A percentile compares a stretch with the other conserved stretches of the same genome.
phyloP scores from a whole-genome alignment of 2,329 filamentous ascomycete species.

The Leptographium galeiforme region DNA sequence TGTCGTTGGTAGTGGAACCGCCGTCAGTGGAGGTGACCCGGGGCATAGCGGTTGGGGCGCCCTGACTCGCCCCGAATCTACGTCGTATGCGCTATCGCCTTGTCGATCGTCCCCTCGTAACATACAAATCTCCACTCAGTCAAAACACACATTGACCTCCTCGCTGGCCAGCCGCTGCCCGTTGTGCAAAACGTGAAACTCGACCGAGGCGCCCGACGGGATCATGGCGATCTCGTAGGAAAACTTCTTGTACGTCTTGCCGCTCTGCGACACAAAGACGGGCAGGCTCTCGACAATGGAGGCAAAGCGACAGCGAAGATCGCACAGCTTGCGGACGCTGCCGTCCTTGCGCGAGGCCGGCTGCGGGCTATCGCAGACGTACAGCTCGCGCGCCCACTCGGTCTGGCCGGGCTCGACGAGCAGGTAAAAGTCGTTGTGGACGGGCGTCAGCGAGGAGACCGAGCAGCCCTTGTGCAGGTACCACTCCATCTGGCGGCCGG shows the following conservation, averaged over 20 bases:
- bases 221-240: conserved; percentile 7
- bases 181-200: conserved; percentile 6
- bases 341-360: conserved; percentile 1
- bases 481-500: conserved; percentile 7
- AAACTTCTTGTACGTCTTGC: conserved; percentile 4
- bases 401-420: conserved; percentile 2
- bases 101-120: no score
- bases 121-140: neutral
- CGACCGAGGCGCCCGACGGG: conserved; percentile 5
- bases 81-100: no score
- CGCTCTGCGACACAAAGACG: conserved; percentile 3
- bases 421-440: conserved; percentile 7
- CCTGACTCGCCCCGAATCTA: no score
- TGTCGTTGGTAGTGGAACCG: no score
- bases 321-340: conserved; percentile 6
- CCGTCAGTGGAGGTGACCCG: no score
- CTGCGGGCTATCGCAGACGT: conserved; percentile 4
- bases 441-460: conserved; percentile 4
- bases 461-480: conserved; percentile 7
- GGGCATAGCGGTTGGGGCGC: no score
- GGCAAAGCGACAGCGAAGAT: conserved; percentile 7
- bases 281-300: conserved; percentile 6
- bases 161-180: conserved; percentile 4
- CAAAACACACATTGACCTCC: conserved; percentile 5
- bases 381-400: conserved; percentile 7